Conservation (phyloP, 2,329 filamentous ascomycete species). For the Stachybotrys elegans region DNA sequence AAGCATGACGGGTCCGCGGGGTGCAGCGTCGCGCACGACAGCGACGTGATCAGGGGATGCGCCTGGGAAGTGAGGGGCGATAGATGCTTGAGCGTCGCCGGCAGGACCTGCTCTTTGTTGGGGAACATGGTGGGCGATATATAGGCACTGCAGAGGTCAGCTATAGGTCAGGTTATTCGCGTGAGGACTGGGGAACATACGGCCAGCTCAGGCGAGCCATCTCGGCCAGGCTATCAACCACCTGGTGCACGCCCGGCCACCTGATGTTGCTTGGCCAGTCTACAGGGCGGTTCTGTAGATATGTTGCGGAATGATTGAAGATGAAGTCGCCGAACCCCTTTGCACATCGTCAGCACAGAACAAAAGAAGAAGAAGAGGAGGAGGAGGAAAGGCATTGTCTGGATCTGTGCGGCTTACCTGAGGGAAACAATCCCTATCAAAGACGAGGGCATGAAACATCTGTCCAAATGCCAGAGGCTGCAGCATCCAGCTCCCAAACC, state of each 20-base stretch:
- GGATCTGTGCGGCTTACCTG: constrained; percentile 36
- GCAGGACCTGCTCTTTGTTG: constrained; percentile 57
- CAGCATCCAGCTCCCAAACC: constrained; percentile 80
- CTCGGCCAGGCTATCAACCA: constrained; percentile 75
- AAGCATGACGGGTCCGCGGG: constrained; percentile 83
- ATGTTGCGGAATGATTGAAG: constrained; percentile 71
- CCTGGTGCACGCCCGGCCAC: constrained; percentile 73
- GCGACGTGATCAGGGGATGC: constrained; percentile 77
- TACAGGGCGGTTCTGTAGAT: constrained; percentile 68
- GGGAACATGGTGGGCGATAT: constrained; percentile 85
- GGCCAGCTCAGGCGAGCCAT: constrained; percentile 84
- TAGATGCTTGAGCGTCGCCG: constrained; percentile 60
- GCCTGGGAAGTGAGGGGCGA: constrained; percentile 76
- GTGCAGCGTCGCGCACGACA: constrained; percentile 88
- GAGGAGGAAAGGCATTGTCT: constrained; percentile 8
- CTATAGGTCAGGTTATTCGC: background rate
- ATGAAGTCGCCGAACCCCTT: constrained; percentile 40
- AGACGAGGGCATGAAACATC: constrained; percentile 69
- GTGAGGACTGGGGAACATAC: constrained; percentile 40
- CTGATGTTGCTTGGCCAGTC: constrained; percentile 59
- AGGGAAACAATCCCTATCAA: constrained; percentile 71
- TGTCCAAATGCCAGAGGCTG: constrained; percentile 74
- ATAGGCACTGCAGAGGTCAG: constrained; percentile 52
- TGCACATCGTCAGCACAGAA: constrained; percentile 10
- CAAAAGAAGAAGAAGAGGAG: too few relatives aligned